Percentiles rank a stretch among this genome's conserved stretches.
phyloP scores from a whole-genome alignment of 1,284 basidiomycete species.

The Moesziomyces globuligerus region DNA sequence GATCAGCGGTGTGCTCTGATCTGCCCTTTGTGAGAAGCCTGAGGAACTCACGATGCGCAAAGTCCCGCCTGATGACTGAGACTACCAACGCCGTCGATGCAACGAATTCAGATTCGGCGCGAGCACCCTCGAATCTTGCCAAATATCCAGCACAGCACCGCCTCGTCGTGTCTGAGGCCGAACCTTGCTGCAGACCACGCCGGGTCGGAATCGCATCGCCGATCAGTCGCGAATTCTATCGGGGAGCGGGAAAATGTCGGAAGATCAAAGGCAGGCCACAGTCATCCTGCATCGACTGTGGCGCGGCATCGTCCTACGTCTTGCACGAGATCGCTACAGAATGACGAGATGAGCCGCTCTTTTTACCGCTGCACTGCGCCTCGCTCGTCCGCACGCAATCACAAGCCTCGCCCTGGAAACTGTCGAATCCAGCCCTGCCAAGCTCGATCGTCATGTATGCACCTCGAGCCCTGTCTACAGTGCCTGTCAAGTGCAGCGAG shows the following conservation, averaged over 20 bases:
- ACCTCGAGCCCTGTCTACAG: no score
- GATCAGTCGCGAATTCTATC: no score
- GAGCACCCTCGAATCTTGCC: background rate
- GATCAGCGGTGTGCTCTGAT: no score
- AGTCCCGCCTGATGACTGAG: background rate
- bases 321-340: conserved; percentile 1
- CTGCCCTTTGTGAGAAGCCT: no score
- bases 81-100: background rate
- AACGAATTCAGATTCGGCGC: background rate
- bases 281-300: background rate
- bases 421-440: background rate
- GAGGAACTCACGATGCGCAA: background rate
- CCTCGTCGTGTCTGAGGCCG: background rate
- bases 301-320: background rate
- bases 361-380: no score
- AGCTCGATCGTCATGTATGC: no score
- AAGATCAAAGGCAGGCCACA: background rate
- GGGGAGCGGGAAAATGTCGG: no score
- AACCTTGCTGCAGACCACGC: no score
- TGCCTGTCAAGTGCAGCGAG: no score
- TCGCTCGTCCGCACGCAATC: conserved; percentile 1
- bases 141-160: background rate
- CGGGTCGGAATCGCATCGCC: no score
- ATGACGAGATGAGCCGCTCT: conserved; percentile 7
- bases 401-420: background rate